Percentiles rank a stretch among this genome's conserved stretches.
Conservation (phyloP, 768 basidiomycete species). For the Hemileccinum rubropunctum region DNA sequence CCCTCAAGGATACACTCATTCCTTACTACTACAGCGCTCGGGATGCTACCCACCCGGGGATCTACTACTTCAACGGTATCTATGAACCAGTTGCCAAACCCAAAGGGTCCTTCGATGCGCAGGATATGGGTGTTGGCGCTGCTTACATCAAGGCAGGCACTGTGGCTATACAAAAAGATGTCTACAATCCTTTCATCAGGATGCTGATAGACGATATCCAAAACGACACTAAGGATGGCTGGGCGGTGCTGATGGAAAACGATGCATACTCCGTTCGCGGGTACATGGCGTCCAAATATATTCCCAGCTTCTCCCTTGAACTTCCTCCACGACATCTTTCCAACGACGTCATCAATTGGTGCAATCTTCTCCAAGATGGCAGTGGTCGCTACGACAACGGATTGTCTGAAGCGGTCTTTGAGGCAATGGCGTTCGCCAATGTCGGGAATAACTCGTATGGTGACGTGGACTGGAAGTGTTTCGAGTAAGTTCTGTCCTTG, state of each 20-base stretch:
- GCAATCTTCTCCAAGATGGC: constrained; percentile 29
- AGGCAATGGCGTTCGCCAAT: constrained; percentile 23
- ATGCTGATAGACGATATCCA: constrained; percentile 20
- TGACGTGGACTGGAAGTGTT: constrained; percentile 27
- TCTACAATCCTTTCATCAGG: background rate
- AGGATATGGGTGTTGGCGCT: background rate
- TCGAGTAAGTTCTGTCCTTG: constrained; percentile 25
- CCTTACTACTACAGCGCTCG: constrained; percentile 19
- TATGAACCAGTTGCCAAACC: too few species aligned
- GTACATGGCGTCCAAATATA: constrained; percentile 22
- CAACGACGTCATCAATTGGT: constrained; percentile 29
- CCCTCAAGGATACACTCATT: constrained; percentile 19
- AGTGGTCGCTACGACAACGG: constrained; percentile 34
- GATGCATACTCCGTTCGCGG: constrained; percentile 32
- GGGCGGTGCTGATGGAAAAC: constrained; percentile 24
- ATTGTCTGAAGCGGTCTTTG: constrained; percentile 36
- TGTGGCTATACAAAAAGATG: background rate
- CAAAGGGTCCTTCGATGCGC: background rate
- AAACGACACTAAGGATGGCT: constrained; percentile 16
- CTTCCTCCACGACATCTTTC: constrained; percentile 19
- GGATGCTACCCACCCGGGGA: constrained; percentile 7
- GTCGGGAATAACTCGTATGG: background rate
- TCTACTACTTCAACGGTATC: constrained; percentile 8
- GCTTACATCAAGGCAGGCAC: background rate
- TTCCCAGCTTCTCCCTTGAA: constrained; percentile 21